phyloP scores from a whole-genome alignment of 495 filamentous ascomycete genomes.

The Acidiella bohemica region DNA sequence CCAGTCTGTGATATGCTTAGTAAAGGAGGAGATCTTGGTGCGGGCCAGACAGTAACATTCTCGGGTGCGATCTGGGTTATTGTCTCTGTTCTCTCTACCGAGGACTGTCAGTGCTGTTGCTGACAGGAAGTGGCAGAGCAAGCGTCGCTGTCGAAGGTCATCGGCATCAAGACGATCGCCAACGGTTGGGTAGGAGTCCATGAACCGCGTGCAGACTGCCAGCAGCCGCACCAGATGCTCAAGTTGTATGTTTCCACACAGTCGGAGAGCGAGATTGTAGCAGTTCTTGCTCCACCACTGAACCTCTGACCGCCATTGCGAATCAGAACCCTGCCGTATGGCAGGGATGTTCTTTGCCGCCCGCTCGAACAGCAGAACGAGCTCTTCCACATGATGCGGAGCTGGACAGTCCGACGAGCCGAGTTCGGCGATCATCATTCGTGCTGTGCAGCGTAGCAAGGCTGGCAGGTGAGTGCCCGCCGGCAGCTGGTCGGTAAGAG shows the following conservation, averaged over 20 bases:
- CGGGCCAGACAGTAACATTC: slow-evolving; percentile 48
- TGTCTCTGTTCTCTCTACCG: slow-evolving; percentile 47
- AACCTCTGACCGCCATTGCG: slow-evolving; percentile 42
- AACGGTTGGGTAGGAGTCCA: slow-evolving; percentile 43
- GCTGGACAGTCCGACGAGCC: slow-evolving; percentile 18
- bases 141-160: slow-evolving; percentile 43
- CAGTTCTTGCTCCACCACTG: slow-evolving; percentile 71
- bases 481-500: slow-evolving; percentile 42
- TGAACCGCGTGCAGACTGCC: slow-evolving; percentile 46
- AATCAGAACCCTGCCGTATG: slow-evolving; percentile 19
- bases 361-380: slow-evolving; percentile 51
- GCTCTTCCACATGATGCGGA: neutral
- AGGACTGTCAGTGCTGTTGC: slow-evolving; percentile 44
- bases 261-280: slow-evolving; percentile 59
- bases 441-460: slow-evolving; percentile 49
- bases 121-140: slow-evolving; percentile 58
- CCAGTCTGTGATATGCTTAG: slow-evolving; percentile 18
- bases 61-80: slow-evolving; percentile 40
- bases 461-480: slow-evolving; percentile 51
- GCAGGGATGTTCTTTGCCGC: slow-evolving; percentile 31
- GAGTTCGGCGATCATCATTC: slow-evolving; percentile 44
- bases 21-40: slow-evolving; percentile 44
- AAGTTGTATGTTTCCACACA: slow-evolving; percentile 41
- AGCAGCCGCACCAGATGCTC: slow-evolving; percentile 43
- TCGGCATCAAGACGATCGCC: slow-evolving; percentile 27